Evolutionary conservation across 805 yeast species (phyloP).

Genomic region (Saccharomycopsis olivae): DNA sequence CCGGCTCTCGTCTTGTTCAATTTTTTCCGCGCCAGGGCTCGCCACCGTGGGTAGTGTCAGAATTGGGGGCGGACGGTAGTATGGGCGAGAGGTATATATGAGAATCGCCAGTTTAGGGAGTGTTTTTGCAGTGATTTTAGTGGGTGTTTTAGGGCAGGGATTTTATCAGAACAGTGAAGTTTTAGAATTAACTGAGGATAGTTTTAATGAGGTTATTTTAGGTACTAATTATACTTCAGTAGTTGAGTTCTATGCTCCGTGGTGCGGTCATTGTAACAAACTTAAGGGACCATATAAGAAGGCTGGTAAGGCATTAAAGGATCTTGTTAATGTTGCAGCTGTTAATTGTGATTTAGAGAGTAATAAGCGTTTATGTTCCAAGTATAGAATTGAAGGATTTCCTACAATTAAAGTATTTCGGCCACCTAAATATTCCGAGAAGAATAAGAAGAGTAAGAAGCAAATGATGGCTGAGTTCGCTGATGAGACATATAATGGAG

Average conservation of each 20-base stretch:
- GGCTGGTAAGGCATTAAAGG: conserved; percentile 49
- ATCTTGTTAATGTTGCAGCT: conserved; percentile 59
- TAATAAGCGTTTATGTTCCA: conserved; percentile 61
- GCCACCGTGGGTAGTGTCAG: too few species aligned
- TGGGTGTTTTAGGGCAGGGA: too few species aligned
- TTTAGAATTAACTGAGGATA: conserved; percentile 43
- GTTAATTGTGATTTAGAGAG: conserved; percentile 71
- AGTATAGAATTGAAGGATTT: conserved; percentile 59
- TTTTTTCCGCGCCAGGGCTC: too few species aligned
- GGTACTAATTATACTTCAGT: conserved; percentile 67
- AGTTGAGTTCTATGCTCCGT: conserved; percentile 90
- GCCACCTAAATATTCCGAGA: conserved; percentile 53
- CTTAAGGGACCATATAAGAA: conserved; percentile 54
- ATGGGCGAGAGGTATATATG: too few species aligned
- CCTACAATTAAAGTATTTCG: conserved; percentile 79
- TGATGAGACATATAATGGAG: conserved; percentile 50
- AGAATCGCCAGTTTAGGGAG: too few species aligned
- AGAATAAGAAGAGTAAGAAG: conserved; percentile 17
- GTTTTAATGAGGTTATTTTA: conserved; percentile 57
- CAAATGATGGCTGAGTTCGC: conserved; percentile 29
- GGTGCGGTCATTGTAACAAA: conserved; percentile 92
- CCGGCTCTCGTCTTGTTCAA: too few species aligned
- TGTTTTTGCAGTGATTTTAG: too few species aligned
- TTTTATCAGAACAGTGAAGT: conserved; percentile 38
- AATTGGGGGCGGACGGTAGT: too few species aligned